Base-by-base conservation (phyloP, 345 rosid species). In the Melaleuca alternifolia region DNA sequence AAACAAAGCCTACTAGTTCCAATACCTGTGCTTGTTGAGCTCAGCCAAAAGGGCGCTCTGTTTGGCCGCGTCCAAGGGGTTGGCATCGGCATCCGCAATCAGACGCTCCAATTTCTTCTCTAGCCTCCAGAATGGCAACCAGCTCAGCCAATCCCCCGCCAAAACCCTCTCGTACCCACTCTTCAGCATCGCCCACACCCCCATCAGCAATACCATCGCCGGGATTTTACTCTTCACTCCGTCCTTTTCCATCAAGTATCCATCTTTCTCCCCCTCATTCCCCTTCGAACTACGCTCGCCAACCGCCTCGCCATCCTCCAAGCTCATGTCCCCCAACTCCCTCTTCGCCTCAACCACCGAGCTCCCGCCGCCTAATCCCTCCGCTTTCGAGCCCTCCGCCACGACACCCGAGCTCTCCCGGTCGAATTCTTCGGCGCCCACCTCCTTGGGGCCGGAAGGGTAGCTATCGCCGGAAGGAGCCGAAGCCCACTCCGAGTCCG, bases 21-120 rank as follows among this genome's bases (percentile, higher is more conserved):
- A 50, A 12, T 56, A 95, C 98, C 95, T 94, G 52, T 96, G 96
- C 91, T 94, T 97, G 59, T 95, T 96, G 88, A 97, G 99, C 92
- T 96, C 99, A 84, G 93, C 92, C 75, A 97, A 89, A 44, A 97
- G 90, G 87, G 94, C 95, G 51, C 89, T 91, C 86, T 97, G 97
- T 88, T 93, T 91, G 57, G 91, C 92, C 0, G 93, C 93, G 51
- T 96, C 98, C 88, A 92, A 94, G 10, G 98, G 99, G 87, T 96
- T 91, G 1, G 97, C 95, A 61, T 96, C 96, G 82, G 98, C 99
- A 83, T 96, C 98, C 1, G 95, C 95, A 79, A 94, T 89, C 53
- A 97, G 92, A 76, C 92, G 94, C 82, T 94, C 96, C 48, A 97
- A 89, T 41, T 91, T 91, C 91, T 94, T 94, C 91, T 94, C 97